phyloP scores from a whole-genome alignment of 108 stramenopile genomes.

The Nitzschia putrida region DNA sequence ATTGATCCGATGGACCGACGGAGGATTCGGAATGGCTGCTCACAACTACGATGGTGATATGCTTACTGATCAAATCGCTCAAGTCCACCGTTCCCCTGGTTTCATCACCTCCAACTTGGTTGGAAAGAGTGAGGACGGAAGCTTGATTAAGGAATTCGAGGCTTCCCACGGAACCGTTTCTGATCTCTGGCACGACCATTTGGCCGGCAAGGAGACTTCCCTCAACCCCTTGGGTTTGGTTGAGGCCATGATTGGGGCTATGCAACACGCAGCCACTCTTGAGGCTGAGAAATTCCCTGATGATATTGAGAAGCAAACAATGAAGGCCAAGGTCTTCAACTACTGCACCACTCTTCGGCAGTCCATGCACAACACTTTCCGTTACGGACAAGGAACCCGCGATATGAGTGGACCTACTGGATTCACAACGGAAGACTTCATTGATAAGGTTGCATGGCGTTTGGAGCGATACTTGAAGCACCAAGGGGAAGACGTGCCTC shows the following conservation, averaged over 20 bases:
- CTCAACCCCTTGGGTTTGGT: constrained; percentile 95
- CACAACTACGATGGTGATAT: constrained; percentile 97
- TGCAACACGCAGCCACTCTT: constrained; percentile 89
- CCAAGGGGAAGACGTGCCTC: constrained; percentile 75
- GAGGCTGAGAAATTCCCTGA: constrained; percentile 67
- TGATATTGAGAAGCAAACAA: constrained; percentile 44
- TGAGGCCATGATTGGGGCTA: constrained; percentile 95
- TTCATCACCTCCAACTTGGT: constrained; percentile 97
- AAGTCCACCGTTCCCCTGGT: constrained; percentile 96
- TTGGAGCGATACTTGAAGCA: constrained; percentile 79
- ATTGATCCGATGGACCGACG: constrained; percentile 96
- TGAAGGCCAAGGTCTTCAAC: constrained; percentile 66
- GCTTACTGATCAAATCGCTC: constrained; percentile 96
- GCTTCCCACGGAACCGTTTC: constrained; percentile 97
- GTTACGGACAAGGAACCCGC: constrained; percentile 94
- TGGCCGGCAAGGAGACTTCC: constrained; percentile 94
- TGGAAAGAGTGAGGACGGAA: constrained; percentile 89
- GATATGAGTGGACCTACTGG: constrained; percentile 94
- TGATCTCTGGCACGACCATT: constrained; percentile 93
- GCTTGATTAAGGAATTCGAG: constrained; percentile 92
- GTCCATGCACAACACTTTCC: constrained; percentile 95
- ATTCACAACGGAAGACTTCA: constrained; percentile 93
- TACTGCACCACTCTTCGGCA: constrained; percentile 77
- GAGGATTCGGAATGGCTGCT: constrained; percentile 96
- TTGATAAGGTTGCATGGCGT: constrained; percentile 92